A percentile compares a stretch with the other conserved stretches of the same genome.
Evolutionary conservation across 495 filamentous ascomycete species (phyloP).

Genomic region (Penicillium taxi): DNA sequence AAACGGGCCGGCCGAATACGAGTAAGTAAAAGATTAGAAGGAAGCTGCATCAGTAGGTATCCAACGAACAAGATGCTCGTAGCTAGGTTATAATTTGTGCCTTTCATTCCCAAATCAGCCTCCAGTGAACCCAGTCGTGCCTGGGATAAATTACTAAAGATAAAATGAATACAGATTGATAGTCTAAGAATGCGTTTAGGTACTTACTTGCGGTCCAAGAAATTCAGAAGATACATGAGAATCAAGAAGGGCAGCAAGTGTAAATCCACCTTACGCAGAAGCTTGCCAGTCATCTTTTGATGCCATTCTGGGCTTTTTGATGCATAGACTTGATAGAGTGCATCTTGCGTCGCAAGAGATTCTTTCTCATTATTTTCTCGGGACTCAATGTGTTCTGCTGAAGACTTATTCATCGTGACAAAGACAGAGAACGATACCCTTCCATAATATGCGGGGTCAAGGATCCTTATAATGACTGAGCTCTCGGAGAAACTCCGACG

Average conservation of each 20-base stretch:
- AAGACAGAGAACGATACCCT: too few relatives aligned
- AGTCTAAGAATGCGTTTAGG: neutral
- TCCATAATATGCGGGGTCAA: too few relatives aligned
- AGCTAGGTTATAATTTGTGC: constrained; percentile 47
- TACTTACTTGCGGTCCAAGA: constrained; percentile 57
- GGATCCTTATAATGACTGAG: too few relatives aligned
- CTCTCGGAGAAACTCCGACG: too few relatives aligned
- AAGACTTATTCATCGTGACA: constrained; percentile 11
- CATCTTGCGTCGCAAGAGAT: constrained; percentile 17
- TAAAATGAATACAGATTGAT: neutral
- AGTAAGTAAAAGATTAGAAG: constrained; percentile 54
- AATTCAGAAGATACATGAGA: constrained; percentile 73
- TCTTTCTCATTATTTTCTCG: constrained; percentile 9
- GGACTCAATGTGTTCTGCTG: constrained; percentile 13
- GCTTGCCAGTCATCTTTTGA: constrained; percentile 23
- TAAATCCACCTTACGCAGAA: constrained; percentile 56
- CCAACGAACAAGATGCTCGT: constrained; percentile 64
- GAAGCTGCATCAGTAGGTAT: constrained; percentile 52
- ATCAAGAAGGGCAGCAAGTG: constrained; percentile 53
- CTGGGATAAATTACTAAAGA: constrained; percentile 26
- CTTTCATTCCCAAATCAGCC: constrained; percentile 38
- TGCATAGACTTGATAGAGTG: constrained; percentile 25
- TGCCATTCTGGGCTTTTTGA: constrained; percentile 29
- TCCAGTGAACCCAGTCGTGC: constrained; percentile 39
- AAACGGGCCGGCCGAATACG: constrained; percentile 28